Percentiles rank a stretch among this genome's conserved stretches.
phyloP scores from a whole-genome alignment of 768 basidiomycete species.

The Xerocomellus intermedius region DNA sequence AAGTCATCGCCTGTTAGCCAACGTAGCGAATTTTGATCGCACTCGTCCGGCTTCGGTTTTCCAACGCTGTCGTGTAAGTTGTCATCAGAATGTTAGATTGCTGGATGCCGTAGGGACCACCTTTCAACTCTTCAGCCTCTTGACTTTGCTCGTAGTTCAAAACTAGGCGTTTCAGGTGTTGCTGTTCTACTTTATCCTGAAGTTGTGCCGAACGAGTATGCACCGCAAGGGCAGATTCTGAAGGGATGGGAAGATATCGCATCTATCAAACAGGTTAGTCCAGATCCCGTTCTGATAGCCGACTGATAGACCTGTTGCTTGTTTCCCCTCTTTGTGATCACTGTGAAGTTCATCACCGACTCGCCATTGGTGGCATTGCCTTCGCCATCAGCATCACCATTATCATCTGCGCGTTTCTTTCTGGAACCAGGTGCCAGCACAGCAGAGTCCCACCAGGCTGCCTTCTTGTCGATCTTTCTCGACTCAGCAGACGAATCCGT shows the following conservation, averaged over 20 bases:
- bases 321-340: slow-evolving; percentile 90
- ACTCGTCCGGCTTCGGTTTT: slow-evolving; percentile 62
- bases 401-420: slow-evolving; percentile 64
- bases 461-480: slow-evolving; percentile 85
- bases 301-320: slow-evolving; percentile 69
- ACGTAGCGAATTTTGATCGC: slow-evolving; percentile 78
- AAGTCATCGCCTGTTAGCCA: slow-evolving; percentile 43
- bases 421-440: slow-evolving; percentile 65
- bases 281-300: slow-evolving; percentile 2
- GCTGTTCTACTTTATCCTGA: slow-evolving; percentile 94
- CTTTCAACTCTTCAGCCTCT: slow-evolving; percentile 80
- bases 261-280: slow-evolving; percentile 44
- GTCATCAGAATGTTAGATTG: neutral
- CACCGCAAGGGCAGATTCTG: slow-evolving; percentile 83
- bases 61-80: slow-evolving; percentile 47
- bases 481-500: slow-evolving; percentile 83
- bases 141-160: slow-evolving; percentile 89
- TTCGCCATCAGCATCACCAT: slow-evolving; percentile 44
- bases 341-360: slow-evolving; percentile 83
- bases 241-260: slow-evolving; percentile 86
- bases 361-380: slow-evolving; percentile 31
- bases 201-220: slow-evolving; percentile 90
- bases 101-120: slow-evolving; percentile 32
- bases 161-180: slow-evolving; percentile 94
- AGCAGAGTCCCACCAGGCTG: slow-evolving; percentile 88